Evolutionary conservation across 768 basidiomycete genomes (phyloP), one percentile per base, ranked within the genome.

Genomic region (Naganishia friedmannii): DNA sequence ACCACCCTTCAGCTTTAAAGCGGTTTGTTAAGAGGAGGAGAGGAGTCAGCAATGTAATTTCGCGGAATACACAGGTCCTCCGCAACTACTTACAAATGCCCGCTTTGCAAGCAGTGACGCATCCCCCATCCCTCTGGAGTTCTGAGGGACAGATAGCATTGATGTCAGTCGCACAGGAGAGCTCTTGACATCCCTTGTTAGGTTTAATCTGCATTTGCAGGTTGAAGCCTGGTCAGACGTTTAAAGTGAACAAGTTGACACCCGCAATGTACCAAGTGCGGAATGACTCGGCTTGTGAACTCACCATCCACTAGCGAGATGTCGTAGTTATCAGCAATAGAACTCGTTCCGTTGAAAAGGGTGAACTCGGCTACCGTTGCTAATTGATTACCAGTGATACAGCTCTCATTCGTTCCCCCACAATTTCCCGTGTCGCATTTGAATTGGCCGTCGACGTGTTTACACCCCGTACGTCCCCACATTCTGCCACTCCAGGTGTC

Each of bases 261-360:
- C 6, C 55, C 10, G 31, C 31, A 3, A 39, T 39, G n/a, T 12
- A 5, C 21, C 6, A 58, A 15, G 3, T 12, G 3, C 21, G 32
- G 3, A 12, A 37, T 17, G 8, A 21, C 31, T 3, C 34, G 42
- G n/a, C 1, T n/a, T 1, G n/a, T 37, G 28, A 23, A 21, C 57
- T 58, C 21, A 58, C 57, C 57, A 58, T 58, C 57, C 19, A 58
- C 57, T 31, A 58, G n/a, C n/a, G 57, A 58, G 34, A 58, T n/a
- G 37, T 58, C 57, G 34, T 58, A 58, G 17, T 32, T 34, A 8
- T 58, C 54, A 19, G 31, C n/a, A n/a, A n/a, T n/a, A n/a, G n/a
- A n/a, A n/a, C n/a, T n/a, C n/a, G n/a, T n/a, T n/a, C n/a, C n/a
- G n/a, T n/a, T n/a, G n/a, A n/a, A n/a, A 8, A 23, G 57, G n/a